Conservation (phyloP, 805 yeast species). For the Kodamaea laetipori region DNA sequence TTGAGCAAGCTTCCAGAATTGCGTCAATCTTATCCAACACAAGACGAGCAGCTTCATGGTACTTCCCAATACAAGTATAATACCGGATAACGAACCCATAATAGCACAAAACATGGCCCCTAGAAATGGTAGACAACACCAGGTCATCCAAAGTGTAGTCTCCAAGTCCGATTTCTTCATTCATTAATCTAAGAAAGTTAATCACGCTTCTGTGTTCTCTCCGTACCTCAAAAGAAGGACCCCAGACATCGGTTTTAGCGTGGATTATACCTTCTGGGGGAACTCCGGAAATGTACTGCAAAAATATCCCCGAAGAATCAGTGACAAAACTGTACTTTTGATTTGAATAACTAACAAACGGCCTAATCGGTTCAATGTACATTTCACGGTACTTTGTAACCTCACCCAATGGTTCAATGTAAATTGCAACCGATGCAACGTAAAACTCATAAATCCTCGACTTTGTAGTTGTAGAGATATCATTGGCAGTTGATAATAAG, state of each 20-base stretch:
- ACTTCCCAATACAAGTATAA: slow-evolving; percentile 5
- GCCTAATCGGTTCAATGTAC: slow-evolving; percentile 17
- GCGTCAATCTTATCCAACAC: slow-evolving; percentile 9
- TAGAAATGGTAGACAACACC: slow-evolving; percentile 8
- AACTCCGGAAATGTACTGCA: slow-evolving; percentile 20
- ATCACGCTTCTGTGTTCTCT: not conserved
- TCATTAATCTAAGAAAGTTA: slow-evolving; percentile 8
- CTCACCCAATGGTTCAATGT: slow-evolving; percentile 41
- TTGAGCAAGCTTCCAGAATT: slow-evolving; percentile 4
- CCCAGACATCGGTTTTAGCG: slow-evolving; percentile 2
- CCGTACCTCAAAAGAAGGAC: not conserved
- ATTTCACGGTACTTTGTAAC: slow-evolving; percentile 30
- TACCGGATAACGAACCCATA: slow-evolving; percentile 7
- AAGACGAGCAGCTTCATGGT: slow-evolving; percentile 9
- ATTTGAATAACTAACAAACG: slow-evolving; percentile 14
- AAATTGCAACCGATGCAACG: slow-evolving; percentile 42
- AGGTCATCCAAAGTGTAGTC: not conserved
- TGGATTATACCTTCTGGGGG: slow-evolving; percentile 9
- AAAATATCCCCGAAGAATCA: slow-evolving; percentile 16
- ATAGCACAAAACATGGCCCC: slow-evolving; percentile 8
- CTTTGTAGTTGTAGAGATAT: slow-evolving; percentile 36
- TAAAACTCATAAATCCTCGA: slow-evolving; percentile 45
- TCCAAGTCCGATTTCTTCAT: not conserved
- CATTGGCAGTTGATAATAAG: slow-evolving; percentile 35
- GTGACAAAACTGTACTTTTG: slow-evolving; percentile 15